Evolutionary conservation across 73 alveolate genomes (phyloP).

Genomic region (Uronychia setigera): DNA sequence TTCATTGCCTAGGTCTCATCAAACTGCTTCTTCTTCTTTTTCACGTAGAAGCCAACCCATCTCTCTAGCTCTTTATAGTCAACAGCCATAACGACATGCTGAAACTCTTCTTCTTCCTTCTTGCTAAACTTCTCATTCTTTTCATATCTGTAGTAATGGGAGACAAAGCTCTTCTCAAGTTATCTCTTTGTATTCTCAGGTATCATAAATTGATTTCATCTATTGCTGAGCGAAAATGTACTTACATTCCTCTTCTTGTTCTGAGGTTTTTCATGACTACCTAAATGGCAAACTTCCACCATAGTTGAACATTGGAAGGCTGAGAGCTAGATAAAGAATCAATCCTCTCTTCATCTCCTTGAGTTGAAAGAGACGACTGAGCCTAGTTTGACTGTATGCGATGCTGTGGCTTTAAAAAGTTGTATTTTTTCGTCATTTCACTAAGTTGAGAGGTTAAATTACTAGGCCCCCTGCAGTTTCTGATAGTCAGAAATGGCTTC

Average conservation of each 20-base stretch:
- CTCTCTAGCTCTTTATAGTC: slow-evolving; percentile 9
- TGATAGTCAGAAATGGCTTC: slow-evolving; percentile 49
- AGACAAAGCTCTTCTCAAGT: slow-evolving; percentile 13
- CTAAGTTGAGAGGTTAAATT: slow-evolving; percentile 24
- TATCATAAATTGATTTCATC: slow-evolving; percentile 18
- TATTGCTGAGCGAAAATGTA: not conserved
- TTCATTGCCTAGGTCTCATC: not conserved
- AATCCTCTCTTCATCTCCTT: no score
- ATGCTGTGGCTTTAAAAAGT: slow-evolving; percentile 39
- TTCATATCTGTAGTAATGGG: not conserved
- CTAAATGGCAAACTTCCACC: slow-evolving; percentile 44
- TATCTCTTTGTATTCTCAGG: slow-evolving; percentile 3
- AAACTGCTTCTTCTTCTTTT: not conserved
- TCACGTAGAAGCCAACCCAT: slow-evolving; percentile 5
- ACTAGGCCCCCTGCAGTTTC: slow-evolving; percentile 35
- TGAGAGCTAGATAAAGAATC: no score
- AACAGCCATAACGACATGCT: slow-evolving; percentile 18
- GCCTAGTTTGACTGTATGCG: not conserved
- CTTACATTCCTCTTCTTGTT: slow-evolving; percentile 15
- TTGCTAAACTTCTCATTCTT: not conserved
- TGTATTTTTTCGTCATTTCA: slow-evolving; percentile 43
- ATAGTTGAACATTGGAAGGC: slow-evolving; percentile 31
- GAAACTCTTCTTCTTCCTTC: slow-evolving; percentile 5
- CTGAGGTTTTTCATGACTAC: slow-evolving; percentile 25
- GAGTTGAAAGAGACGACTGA: not conserved